Percentiles rank a stretch among this genome's conserved stretches.
phyloP scores from a whole-genome alignment of 257 asterid species.

The Voacanga thouarsii region DNA sequence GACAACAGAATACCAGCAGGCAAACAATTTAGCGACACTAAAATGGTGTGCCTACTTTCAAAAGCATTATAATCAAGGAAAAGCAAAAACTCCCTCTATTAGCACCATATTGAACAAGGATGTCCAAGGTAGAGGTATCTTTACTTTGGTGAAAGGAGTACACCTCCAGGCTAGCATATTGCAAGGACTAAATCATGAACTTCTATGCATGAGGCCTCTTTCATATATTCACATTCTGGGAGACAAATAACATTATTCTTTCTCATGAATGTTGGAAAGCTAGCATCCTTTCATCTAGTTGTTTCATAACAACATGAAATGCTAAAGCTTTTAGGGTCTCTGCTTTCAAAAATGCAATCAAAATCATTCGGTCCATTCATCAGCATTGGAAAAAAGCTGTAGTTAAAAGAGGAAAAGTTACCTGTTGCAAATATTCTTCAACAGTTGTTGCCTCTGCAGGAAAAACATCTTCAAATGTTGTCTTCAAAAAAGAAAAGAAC shows the following conservation, averaged over 20 bases:
- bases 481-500: slow-evolving; percentile 42
- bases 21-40: background rate
- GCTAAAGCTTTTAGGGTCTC: background rate
- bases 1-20: background rate
- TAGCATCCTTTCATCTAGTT: background rate
- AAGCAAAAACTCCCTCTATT: background rate
- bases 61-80: background rate
- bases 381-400: background rate
- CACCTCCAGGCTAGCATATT: background rate
- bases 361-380: background rate
- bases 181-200: background rate
- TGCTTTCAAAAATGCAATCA: background rate
- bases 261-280: background rate
- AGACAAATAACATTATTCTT: background rate
- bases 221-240: background rate
- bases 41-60: background rate
- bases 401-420: slow-evolving; percentile 27
- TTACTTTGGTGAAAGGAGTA: background rate
- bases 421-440: slow-evolving; percentile 98
- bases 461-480: slow-evolving; percentile 93
- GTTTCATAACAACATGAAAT: background rate
- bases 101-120: background rate
- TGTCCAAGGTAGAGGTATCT: background rate
- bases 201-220: background rate
- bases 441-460: slow-evolving; percentile 96